Base-by-base conservation (phyloP, 164 flowering plant genomes). In the Saururus chinensis region DNA sequence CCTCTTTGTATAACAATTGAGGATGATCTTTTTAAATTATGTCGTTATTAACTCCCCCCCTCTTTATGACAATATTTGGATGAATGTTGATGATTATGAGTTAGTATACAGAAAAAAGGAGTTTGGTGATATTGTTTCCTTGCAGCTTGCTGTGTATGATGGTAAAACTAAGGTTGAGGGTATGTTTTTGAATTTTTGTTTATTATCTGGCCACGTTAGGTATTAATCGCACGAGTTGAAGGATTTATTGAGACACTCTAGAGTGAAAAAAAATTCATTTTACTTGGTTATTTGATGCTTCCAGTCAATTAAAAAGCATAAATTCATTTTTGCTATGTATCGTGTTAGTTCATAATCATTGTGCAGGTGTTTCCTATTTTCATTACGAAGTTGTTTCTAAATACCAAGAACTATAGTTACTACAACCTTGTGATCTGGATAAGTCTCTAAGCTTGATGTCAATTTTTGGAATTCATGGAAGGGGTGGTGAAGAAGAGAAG, bases 81-180 rank as follows among this genome's bases (percentile, higher is more conserved):
- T 45, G 49, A 45, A 45, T 45, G 49, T 12, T 45, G 49, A 45
- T 45, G 49, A 12, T 17, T 30, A 30, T 30, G 37, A 30, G 37
- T 30, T 30, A 30, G 37, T 30, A 6, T 30, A 30, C 6, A 2
- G 2, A 30, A 30, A 30, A 45, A 17, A 45, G n/a, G n/a, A n/a
- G n/a, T n/a, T n/a, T 17, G 7, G 3, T 37, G 16, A 35, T 30
- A 14, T 64, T 19, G 45, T 52, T 42, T 63, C 69, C 57, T 67
- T 40, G 69, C 95, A 92, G 98, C 81, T 92, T 45, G 93, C 83
- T 64, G 72, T 87, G n/a, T 78, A 81, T 71, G 96, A 89, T 66
- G 96, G 98, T 58, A 83, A 89, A 79, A 80, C 76, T 71, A 52
- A 77, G n/a, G 74, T 21, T 35, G 87, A 81, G 89, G 95, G 96